These are phyloP conservation scores for Helicocarpus griseus DNA, from an alignment of 2,329 filamentous ascomycete genomes.

Conservation along the genomic window DNA sequence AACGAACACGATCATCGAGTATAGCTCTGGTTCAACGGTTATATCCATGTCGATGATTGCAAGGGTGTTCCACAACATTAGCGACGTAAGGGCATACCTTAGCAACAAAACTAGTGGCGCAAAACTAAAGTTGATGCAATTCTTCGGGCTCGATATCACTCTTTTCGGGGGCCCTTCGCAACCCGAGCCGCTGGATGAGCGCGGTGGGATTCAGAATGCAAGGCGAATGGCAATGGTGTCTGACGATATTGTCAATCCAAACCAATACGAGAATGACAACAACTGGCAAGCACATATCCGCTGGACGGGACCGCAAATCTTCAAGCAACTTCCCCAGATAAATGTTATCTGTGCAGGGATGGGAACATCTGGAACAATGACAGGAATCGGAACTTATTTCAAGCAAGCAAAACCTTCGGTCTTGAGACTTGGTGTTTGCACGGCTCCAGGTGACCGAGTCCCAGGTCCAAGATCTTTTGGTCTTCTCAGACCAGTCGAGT, in stretches of 20 bases:
- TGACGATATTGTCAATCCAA: conserved; percentile 41
- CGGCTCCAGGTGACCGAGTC: conserved; percentile 46
- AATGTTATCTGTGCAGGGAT: conserved; percentile 48
- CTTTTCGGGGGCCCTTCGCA: conserved; percentile 52
- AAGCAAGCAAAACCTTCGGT: conserved; percentile 36
- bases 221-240: conserved; percentile 34
- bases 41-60: conserved; percentile 50
- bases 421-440: conserved; percentile 43
- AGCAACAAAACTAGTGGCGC: conserved; percentile 49
- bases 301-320: conserved; percentile 53
- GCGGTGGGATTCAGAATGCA: conserved; percentile 45
- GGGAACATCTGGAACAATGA: conserved; percentile 44
- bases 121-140: conserved; percentile 48
- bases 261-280: conserved; percentile 45
- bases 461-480: conserved; percentile 49
- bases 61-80: conserved; percentile 41
- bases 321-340: conserved; percentile 47
- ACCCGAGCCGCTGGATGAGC: conserved; percentile 44
- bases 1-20: conserved; percentile 48
- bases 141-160: conserved; percentile 46
- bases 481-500: conserved; percentile 42
- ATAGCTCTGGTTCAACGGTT: conserved; percentile 54
- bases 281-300: conserved; percentile 44
- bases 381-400: conserved; percentile 43
- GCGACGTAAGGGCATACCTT: conserved; percentile 46